phyloP scores from a whole-genome alignment of 164 flowering plant species.

The Tetrastigma voinierianum region DNA sequence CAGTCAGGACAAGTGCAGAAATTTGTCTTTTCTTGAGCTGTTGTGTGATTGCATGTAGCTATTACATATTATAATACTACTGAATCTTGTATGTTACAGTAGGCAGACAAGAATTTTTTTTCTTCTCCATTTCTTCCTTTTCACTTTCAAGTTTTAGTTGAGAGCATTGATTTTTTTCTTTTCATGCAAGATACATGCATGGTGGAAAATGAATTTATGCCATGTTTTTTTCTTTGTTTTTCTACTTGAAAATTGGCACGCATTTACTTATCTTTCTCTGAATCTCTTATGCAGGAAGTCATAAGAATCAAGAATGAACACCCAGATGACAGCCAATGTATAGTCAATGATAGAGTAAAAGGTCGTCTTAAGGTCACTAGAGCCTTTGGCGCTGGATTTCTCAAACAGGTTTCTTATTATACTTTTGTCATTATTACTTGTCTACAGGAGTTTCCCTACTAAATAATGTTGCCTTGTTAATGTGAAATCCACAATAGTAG shows the following conservation, averaged over 20 bases:
- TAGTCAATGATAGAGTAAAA: constrained; percentile 95
- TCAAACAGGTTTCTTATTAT: constrained; percentile 66
- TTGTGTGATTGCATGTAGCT: background rate
- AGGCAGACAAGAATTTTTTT: background rate
- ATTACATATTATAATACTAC: background rate
- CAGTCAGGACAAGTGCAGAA: too few species aligned
- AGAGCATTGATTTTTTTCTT: background rate
- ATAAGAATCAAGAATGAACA: constrained; percentile 91
- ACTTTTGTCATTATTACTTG: constrained; percentile 1
- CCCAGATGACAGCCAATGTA: constrained; percentile 92
- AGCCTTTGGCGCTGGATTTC: constrained; percentile 98
- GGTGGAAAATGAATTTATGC: background rate
- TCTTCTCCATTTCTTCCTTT: background rate
- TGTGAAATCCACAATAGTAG: background rate
- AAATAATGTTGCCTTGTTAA: background rate
- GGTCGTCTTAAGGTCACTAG: constrained; percentile 97
- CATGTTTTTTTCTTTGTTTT: background rate
- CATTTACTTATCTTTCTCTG: too few species aligned
- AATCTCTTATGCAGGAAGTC: constrained; percentile 63
- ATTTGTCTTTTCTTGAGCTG: background rate
- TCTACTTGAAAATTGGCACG: background rate
- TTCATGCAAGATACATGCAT: background rate
- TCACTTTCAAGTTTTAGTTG: background rate
- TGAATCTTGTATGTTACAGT: background rate
- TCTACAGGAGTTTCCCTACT: background rate